A percentile compares a stretch with the other conserved stretches of the same genome.
phyloP scores from a whole-genome alignment of 169 alveolate genomes.

The Eimeria sp. region DNA sequence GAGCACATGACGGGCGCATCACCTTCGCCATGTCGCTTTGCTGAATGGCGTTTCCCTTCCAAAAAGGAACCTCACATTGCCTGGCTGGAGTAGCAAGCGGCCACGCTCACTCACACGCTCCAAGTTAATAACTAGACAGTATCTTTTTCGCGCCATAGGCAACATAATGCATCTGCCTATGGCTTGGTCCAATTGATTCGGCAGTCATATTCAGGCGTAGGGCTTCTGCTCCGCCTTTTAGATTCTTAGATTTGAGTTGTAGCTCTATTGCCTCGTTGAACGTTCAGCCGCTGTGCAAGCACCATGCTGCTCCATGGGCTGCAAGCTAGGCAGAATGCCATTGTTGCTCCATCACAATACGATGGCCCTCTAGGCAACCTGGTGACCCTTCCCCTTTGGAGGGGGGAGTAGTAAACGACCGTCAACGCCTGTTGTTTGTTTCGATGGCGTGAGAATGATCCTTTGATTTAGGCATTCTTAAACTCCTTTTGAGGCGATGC shows the following conservation, averaged over 20 bases:
- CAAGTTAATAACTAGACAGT: background rate
- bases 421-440: background rate
- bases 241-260: background rate
- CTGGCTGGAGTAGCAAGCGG: background rate
- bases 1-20: background rate
- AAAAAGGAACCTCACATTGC: background rate
- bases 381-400: background rate
- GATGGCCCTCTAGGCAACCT: background rate
- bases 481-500: background rate
- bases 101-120: background rate
- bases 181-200: background rate
- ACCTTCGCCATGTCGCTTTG: background rate
- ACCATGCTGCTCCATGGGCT: background rate
- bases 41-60: background rate
- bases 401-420: background rate
- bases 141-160: conserved; percentile 11
- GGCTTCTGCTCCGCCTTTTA: too few species aligned
- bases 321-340: background rate
- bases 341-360: background rate
- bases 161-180: background rate
- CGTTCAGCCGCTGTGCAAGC: background rate
- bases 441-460: background rate
- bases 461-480: background rate
- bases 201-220: background rate
- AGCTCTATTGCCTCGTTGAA: background rate